These are phyloP conservation scores for Suhomyces prunicola DNA, from an alignment of 805 yeast genomes.

Conservation along the genomic window DNA sequence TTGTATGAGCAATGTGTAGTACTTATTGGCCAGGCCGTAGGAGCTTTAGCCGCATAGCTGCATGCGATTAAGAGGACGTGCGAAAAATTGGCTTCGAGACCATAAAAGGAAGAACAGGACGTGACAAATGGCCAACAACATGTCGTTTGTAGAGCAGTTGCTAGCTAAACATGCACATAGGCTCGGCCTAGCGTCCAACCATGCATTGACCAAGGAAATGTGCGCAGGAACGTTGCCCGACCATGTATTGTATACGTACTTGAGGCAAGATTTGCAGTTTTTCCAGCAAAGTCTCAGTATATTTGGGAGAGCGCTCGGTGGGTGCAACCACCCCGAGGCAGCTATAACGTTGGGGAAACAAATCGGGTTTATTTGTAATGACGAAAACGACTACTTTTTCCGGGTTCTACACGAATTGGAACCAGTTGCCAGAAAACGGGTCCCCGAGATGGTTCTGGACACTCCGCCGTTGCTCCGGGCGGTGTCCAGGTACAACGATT, in stretches of 20 bases:
- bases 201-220: constrained; percentile 42
- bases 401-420: constrained; percentile 21
- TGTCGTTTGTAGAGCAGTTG: constrained; percentile 19
- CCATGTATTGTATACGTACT: constrained; percentile 40
- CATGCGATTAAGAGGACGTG: neutral
- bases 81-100: neutral
- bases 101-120: neutral
- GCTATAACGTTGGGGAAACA: constrained; percentile 45
- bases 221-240: constrained; percentile 46
- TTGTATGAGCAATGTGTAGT: neutral
- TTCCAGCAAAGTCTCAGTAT: constrained; percentile 43
- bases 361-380: constrained; percentile 47
- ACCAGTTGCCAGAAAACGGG: constrained; percentile 14
- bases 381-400: constrained; percentile 48
- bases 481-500: constrained; percentile 37
- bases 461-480: constrained; percentile 23
- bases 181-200: constrained; percentile 32
- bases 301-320: constrained; percentile 42
- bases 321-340: constrained; percentile 38
- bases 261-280: constrained; percentile 48
- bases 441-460: constrained; percentile 16
- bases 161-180: constrained; percentile 17
- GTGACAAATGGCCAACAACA: constrained; percentile 1
- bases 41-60: neutral
- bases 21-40: neutral